phyloP scores from a whole-genome alignment of 768 basidiomycete species.

The Fomitopsis serialis region DNA sequence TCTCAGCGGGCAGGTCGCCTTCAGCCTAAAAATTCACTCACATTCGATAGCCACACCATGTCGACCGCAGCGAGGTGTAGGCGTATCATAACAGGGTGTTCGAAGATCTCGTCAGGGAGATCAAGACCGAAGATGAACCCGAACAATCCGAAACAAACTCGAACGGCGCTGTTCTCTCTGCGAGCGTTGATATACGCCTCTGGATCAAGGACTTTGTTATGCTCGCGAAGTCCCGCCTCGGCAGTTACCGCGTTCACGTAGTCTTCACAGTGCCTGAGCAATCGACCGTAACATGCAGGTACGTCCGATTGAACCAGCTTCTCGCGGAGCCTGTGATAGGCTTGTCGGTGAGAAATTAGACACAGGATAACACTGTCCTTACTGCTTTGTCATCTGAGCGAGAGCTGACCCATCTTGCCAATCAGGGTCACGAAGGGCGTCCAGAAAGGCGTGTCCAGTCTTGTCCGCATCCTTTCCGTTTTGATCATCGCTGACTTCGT shows the following conservation, averaged over 20 bases:
- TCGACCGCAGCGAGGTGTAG: slow-evolving; percentile 19
- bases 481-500: slow-evolving; percentile 15
- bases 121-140: slow-evolving; percentile 21
- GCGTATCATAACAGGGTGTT: slow-evolving; percentile 15
- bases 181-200: slow-evolving; percentile 17
- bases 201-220: slow-evolving; percentile 16
- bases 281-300: slow-evolving; percentile 1
- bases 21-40: slow-evolving; percentile 3
- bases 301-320: slow-evolving; percentile 28
- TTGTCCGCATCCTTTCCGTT: slow-evolving; percentile 4
- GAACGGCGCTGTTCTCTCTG: slow-evolving; percentile 22
- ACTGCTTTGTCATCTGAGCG: slow-evolving; percentile 10
- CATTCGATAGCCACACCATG: slow-evolving; percentile 22
- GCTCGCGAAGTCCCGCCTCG: slow-evolving; percentile 17
- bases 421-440: slow-evolving; percentile 4
- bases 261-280: slow-evolving; percentile 3
- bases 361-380: background rate
- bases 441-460: slow-evolving; percentile 8
- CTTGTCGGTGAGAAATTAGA: background rate
- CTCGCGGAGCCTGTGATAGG: slow-evolving; percentile 39
- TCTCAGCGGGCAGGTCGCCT: background rate
- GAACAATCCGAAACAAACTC: slow-evolving; percentile 19
- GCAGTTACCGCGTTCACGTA: slow-evolving; percentile 41
- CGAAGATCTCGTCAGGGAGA: slow-evolving; percentile 21
- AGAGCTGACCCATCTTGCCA: slow-evolving; percentile 12